phyloP scores from a whole-genome alignment of 768 basidiomycete species.

The Rhizopogon salebrosus region DNA sequence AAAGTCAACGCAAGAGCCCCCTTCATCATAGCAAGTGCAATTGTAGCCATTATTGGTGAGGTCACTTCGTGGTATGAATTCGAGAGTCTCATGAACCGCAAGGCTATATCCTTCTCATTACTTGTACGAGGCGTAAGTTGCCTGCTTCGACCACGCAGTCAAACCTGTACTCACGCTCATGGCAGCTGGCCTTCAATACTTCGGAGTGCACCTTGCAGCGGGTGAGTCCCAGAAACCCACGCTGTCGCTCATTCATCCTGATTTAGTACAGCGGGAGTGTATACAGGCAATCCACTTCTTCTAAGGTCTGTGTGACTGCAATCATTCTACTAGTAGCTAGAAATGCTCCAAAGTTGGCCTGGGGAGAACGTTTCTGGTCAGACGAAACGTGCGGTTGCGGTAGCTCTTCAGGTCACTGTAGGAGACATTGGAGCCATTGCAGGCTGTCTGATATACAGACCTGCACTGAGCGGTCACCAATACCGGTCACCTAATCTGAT shows the following conservation, averaged over 20 bases:
- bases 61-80: neutral
- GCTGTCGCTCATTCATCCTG: neutral
- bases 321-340: neutral
- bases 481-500: conserved; percentile 56
- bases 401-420: conserved; percentile 61
- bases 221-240: conserved; percentile 5
- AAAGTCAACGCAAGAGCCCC: conserved; percentile 40
- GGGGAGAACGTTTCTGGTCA: conserved; percentile 66
- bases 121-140: conserved; percentile 38
- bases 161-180: neutral
- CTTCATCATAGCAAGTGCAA: conserved; percentile 47
- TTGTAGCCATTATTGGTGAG: conserved; percentile 48
- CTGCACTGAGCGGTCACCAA: conserved; percentile 37
- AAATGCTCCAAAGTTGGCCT: conserved; percentile 40
- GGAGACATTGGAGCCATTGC: conserved; percentile 57
- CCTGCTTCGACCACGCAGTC: no score
- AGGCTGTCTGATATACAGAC: conserved; percentile 52
- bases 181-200: conserved; percentile 49
- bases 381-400: conserved; percentile 58
- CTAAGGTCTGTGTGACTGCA: conserved; percentile 34
- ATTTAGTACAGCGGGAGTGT: conserved; percentile 38
- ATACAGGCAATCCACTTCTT: conserved; percentile 52
- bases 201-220: conserved; percentile 51
- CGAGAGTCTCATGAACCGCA: neutral
- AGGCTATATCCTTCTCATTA: conserved; percentile 56